A percentile compares a stretch with the other conserved stretches of the same genome.
phyloP scores from a whole-genome alignment of 257 asterid species.

The Sherardia arvensis region DNA sequence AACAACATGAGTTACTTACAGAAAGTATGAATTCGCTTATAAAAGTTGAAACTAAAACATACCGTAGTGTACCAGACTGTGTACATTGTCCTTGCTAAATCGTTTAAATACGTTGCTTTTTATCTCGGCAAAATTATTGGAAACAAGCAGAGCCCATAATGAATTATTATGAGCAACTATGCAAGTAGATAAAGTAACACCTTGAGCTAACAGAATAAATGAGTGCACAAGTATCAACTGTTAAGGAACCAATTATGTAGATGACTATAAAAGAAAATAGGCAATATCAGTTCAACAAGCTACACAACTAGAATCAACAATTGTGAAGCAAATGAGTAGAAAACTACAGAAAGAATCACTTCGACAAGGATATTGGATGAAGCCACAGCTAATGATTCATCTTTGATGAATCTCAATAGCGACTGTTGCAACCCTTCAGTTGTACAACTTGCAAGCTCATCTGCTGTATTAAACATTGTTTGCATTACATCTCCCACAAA shows the following conservation, averaged over 20 bases:
- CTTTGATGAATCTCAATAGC: constrained; percentile 67
- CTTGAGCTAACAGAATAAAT: constrained; percentile 91
- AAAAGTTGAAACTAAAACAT: constrained; percentile 29
- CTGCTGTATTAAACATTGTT: constrained; percentile 79
- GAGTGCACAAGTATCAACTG: constrained; percentile 72
- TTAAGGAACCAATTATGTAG: constrained; percentile 44
- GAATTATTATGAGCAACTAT: constrained; percentile 97
- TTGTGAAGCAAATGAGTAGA: constrained; percentile 4
- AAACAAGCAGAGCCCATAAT: constrained; percentile 84
- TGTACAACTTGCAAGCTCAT: constrained; percentile 76
- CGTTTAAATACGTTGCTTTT: constrained; percentile 94
- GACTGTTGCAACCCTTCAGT: constrained; percentile 45
- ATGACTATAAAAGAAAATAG: constrained; percentile 7
- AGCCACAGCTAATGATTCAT: constrained; percentile 67
- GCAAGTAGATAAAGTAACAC: constrained; percentile 85
- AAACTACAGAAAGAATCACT: neutral
- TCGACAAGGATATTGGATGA: constrained; percentile 87
- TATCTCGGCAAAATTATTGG: constrained; percentile 96
- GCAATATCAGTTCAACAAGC: too few relatives aligned
- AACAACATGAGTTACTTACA: neutral
- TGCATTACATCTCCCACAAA: constrained; percentile 95
- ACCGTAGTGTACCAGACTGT: constrained; percentile 80
- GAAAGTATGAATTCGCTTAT: neutral
- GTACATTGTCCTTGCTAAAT: constrained; percentile 83
- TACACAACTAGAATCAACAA: constrained; percentile 56